Conservation (phyloP, 805 yeast genomes). For the Lipomyces sp. region DNA sequence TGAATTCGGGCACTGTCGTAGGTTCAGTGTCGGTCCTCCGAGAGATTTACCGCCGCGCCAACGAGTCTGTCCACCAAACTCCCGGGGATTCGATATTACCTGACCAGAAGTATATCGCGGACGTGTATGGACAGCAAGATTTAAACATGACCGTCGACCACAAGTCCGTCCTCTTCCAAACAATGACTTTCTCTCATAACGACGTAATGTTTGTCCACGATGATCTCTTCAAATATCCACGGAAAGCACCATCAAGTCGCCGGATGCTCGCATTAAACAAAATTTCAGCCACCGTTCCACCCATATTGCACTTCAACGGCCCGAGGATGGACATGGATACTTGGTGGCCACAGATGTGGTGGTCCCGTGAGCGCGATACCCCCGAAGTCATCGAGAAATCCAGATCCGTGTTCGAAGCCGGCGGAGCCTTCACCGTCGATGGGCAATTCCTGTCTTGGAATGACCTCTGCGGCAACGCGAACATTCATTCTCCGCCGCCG, state of each 20-base stretch:
- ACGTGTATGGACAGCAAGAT: slow-evolving; percentile 34
- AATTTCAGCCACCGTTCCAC: slow-evolving; percentile 29
- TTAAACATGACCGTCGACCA: slow-evolving; percentile 31
- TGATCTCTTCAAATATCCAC: slow-evolving; percentile 27
- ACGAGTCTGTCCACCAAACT: slow-evolving; percentile 29
- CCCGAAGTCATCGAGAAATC: slow-evolving; percentile 27
- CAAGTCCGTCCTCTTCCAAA: slow-evolving; percentile 32
- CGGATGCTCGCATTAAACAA: slow-evolving; percentile 32
- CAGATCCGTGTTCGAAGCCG: slow-evolving; percentile 25
- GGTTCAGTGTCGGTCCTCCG: slow-evolving; percentile 33
- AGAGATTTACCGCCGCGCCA: slow-evolving; percentile 28
- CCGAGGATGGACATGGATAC: slow-evolving; percentile 36
- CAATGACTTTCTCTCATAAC: slow-evolving; percentile 36
- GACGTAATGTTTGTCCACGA: slow-evolving; percentile 33
- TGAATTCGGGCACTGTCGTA: slow-evolving; percentile 36
- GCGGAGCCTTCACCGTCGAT: slow-evolving; percentile 33
- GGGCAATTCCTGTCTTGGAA: slow-evolving; percentile 33
- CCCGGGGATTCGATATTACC: slow-evolving; percentile 26
- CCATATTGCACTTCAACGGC: slow-evolving; percentile 36
- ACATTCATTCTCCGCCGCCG: slow-evolving; percentile 28
- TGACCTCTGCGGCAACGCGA: slow-evolving; percentile 24
- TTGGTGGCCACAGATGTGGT: slow-evolving; percentile 39
- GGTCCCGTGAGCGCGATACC: slow-evolving; percentile 21
- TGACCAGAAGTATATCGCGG: slow-evolving; percentile 36
- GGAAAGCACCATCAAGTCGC: slow-evolving; percentile 26